Conservation (phyloP, 1,284 basidiomycete genomes). For the Malassezia obtusa region DNA sequence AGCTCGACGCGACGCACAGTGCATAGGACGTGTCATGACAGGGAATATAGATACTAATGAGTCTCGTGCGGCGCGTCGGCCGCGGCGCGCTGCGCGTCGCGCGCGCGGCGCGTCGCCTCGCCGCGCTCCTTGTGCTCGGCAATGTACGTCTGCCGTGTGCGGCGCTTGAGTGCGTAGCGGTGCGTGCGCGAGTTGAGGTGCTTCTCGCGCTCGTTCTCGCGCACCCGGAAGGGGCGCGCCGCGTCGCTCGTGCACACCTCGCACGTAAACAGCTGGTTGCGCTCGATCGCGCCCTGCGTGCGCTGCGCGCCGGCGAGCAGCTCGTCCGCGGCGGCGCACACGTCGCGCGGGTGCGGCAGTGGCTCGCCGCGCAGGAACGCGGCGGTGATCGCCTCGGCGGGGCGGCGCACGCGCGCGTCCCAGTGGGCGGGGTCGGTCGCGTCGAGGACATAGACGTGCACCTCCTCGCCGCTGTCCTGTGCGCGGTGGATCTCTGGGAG, state of each 20-base stretch:
- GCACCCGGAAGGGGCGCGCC: slow-evolving; percentile 63
- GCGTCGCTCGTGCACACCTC: slow-evolving; percentile 60
- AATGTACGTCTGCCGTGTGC: slow-evolving; percentile 12
- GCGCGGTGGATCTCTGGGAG: slow-evolving; percentile 58
- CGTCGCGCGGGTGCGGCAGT: slow-evolving; percentile 63
- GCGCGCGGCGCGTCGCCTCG: background rate
- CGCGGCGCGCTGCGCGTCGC: background rate
- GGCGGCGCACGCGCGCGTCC: slow-evolving; percentile 47
- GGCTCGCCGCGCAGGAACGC: slow-evolving; percentile 56
- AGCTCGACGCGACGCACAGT: slow-evolving; percentile 38
- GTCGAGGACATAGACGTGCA: slow-evolving; percentile 57
- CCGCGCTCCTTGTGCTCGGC: slow-evolving; percentile 2
- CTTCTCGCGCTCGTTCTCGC: slow-evolving; percentile 60
- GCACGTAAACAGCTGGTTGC: slow-evolving; percentile 52
- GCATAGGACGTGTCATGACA: background rate
- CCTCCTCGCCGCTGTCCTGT: slow-evolving; percentile 30
- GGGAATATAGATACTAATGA: no score
- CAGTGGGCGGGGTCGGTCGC: slow-evolving; percentile 58
- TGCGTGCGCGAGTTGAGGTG: slow-evolving; percentile 29
- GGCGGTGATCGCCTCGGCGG: slow-evolving; percentile 47
- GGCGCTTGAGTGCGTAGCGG: slow-evolving; percentile 14
- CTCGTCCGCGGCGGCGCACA: slow-evolving; percentile 53
- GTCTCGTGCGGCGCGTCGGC: no score
- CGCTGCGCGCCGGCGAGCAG: slow-evolving; percentile 24
- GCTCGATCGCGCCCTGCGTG: slow-evolving; percentile 18